Evolutionary conservation across 2,329 filamentous ascomycete species (phyloP), one percentile per base, ranked within the genome.

Genomic region (Akanthomyces uredinophilus): DNA sequence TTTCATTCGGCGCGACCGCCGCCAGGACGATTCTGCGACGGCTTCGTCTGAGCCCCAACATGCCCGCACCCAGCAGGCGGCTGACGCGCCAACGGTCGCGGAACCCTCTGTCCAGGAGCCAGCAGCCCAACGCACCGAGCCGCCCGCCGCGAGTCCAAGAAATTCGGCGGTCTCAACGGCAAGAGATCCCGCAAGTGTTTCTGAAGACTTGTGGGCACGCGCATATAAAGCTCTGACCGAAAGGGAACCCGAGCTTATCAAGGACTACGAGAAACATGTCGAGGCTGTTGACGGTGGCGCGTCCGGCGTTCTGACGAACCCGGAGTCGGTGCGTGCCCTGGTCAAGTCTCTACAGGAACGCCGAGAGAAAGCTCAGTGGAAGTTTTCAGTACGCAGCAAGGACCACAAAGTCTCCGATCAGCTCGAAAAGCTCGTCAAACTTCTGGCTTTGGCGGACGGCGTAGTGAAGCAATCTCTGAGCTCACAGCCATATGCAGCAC

Each of bases 401-500:
- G 47, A 58, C 22, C 16, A 37, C 18, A 51, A 52, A 14, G 13
- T 58, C 16, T 44, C 44, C 6, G 27, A 58, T 27, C 60, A 57
- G 27, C 20, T 56, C 14, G 53, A 57, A 22, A 50, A 46, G 24
- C n/a, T 58, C 4, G 44, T 46, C 44, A 52, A 58, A 20, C 37
- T 52, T 16, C 46, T 62, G 5, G n/a, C 46, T 20, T 29, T 24
- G 20, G 35, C 53, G 8, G 47, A 52, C 29, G 43, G 22, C 27
- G 44, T 62, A n/a, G 22, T 58, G 4, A 57, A 37, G 14, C 29
- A 27, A 22, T 53, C 60, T 13, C 29, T 41, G n/a, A 43, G 51
- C 24, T 39, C 60, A 8, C 52, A 62, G 35, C 60, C 46, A 18
- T 59, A 52, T 37, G 53, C 60, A n/a, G 54, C 39, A 10, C 37